Conservation (phyloP, 768 basidiomycete species). For the Collybia mongolica region DNA sequence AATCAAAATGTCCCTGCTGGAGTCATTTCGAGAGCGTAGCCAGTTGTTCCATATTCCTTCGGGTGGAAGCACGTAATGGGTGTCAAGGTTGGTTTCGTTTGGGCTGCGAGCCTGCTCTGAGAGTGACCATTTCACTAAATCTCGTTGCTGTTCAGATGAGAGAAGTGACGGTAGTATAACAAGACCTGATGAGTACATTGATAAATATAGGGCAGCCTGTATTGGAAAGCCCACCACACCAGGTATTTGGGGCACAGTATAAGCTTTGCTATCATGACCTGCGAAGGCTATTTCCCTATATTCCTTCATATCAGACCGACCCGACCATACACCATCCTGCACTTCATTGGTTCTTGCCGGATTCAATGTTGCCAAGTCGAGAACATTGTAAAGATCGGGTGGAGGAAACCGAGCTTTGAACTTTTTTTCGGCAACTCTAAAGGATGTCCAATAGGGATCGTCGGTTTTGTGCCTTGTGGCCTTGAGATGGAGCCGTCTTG, state of each 20-base stretch:
- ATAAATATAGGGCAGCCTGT: slow-evolving; percentile 8
- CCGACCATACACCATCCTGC: slow-evolving; percentile 44
- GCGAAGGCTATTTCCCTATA: slow-evolving; percentile 28
- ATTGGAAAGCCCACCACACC: slow-evolving; percentile 36
- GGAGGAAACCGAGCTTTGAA: slow-evolving; percentile 81
- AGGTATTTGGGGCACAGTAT: slow-evolving; percentile 52
- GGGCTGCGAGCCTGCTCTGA: slow-evolving; percentile 71
- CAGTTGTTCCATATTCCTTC: slow-evolving; percentile 77
- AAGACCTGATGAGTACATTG: slow-evolving; percentile 54
- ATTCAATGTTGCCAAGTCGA: slow-evolving; percentile 63
- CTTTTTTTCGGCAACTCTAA: slow-evolving; percentile 75
- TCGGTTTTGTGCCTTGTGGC: slow-evolving; percentile 53
- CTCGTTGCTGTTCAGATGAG: slow-evolving; percentile 57
- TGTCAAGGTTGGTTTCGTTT: slow-evolving; percentile 88
- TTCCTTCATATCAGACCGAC: slow-evolving; percentile 35
- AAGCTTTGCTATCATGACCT: slow-evolving; percentile 31
- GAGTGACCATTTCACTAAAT: slow-evolving; percentile 73
- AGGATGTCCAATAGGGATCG: slow-evolving; percentile 67
- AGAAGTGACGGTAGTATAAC: slow-evolving; percentile 81
- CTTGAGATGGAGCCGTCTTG: slow-evolving; percentile 57
- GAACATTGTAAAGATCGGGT: slow-evolving; percentile 64
- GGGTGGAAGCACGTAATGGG: slow-evolving; percentile 76
- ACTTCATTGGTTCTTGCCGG: slow-evolving; percentile 38
- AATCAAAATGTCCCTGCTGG: slow-evolving; percentile 30
- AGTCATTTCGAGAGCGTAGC: slow-evolving; percentile 32